A percentile compares a stretch with the other conserved stretches of the same genome.
These are phyloP conservation scores for Chlorella sorokiniana DNA, from an alignment of 139 green algal genomes.

Conservation along the genomic window DNA sequence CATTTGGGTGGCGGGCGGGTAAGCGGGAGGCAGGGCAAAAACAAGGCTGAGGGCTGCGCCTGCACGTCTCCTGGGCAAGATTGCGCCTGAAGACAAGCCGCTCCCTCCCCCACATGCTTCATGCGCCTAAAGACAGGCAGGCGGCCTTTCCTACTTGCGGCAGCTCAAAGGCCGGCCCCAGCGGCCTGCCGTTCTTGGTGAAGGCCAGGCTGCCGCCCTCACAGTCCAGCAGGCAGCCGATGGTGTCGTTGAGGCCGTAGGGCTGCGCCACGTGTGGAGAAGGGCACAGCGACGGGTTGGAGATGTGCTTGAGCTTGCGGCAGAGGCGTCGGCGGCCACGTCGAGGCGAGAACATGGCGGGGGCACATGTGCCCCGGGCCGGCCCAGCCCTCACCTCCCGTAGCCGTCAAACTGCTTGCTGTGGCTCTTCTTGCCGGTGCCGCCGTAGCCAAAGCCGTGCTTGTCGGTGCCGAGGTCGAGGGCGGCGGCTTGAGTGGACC, in stretches of 20 bases:
- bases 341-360: not conserved
- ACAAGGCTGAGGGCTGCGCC: not conserved
- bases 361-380: too few relatives aligned
- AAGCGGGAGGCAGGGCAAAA: not conserved
- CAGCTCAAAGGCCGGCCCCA: conserved; percentile 69
- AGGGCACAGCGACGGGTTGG: too few relatives aligned
- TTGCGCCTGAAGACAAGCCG: too few relatives aligned
- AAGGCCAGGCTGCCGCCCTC: conserved; percentile 53
- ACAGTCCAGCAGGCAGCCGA: conserved; percentile 71
- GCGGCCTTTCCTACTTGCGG: conserved; percentile 21
- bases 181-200: conserved; percentile 63
- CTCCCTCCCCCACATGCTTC: too few relatives aligned
- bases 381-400: conserved; percentile 45
- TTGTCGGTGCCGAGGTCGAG: conserved; percentile 75
- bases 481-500: conserved; percentile 52
- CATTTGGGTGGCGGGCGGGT: not conserved
- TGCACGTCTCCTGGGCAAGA: too few relatives aligned
- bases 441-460: conserved; percentile 69
- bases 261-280: not conserved
- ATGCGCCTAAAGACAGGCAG: too few relatives aligned
- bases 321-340: too few relatives aligned
- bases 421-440: conserved; percentile 80
- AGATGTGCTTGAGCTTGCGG: not conserved
- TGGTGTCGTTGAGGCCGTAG: conserved; percentile 63
- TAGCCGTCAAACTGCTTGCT: conserved; percentile 72